A percentile compares a stretch with the other conserved stretches of the same genome.
These are phyloP conservation scores for Suillus subalutaceus DNA, from an alignment of 768 basidiomycete genomes.

Conservation along the genomic window DNA sequence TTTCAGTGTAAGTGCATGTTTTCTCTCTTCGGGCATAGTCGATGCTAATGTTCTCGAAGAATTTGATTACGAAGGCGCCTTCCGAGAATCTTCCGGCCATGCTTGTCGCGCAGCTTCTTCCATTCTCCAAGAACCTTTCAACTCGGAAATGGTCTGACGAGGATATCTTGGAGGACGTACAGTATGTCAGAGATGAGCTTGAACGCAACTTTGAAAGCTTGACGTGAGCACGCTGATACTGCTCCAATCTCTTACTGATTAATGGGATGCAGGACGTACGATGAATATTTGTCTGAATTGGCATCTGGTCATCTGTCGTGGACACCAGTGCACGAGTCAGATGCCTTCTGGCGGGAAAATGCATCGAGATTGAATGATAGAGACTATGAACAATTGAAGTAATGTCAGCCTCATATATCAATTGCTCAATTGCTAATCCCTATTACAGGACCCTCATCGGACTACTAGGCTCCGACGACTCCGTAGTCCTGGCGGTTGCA, in stretches of 20 bases:
- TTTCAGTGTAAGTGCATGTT: conserved; percentile 61
- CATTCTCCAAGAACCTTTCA: conserved; percentile 83
- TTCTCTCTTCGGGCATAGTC: not conserved
- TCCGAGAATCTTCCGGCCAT: conserved; percentile 88
- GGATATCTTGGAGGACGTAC: conserved; percentile 90
- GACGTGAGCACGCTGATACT: conserved; percentile 58
- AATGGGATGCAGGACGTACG: conserved; percentile 74
- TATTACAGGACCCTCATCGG: conserved; percentile 67
- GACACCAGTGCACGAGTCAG: conserved; percentile 95
- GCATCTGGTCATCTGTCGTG: conserved; percentile 90
- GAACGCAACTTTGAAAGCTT: conserved; percentile 83
- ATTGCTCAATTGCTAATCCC: not conserved
- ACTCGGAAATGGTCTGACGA: conserved; percentile 93
- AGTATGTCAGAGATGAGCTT: conserved; percentile 87
- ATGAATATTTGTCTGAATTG: conserved; percentile 93
- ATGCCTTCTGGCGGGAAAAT: conserved; percentile 98
- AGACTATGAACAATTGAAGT: conserved; percentile 87
- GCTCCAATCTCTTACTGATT: not conserved
- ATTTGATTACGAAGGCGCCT: conserved; percentile 89
- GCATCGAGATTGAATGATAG: conserved; percentile 83
- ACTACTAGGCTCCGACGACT: conserved; percentile 68
- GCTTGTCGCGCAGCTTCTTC: conserved; percentile 84
- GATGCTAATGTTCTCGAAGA: conserved; percentile 47
- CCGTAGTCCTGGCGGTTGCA: conserved; percentile 86
- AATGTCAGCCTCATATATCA: conserved; percentile 16